Percentiles rank a stretch among this genome's conserved stretches.
Evolutionary conservation across 2,329 filamentous ascomycete species (phyloP).

Genomic region (Beauveria bassiana): DNA sequence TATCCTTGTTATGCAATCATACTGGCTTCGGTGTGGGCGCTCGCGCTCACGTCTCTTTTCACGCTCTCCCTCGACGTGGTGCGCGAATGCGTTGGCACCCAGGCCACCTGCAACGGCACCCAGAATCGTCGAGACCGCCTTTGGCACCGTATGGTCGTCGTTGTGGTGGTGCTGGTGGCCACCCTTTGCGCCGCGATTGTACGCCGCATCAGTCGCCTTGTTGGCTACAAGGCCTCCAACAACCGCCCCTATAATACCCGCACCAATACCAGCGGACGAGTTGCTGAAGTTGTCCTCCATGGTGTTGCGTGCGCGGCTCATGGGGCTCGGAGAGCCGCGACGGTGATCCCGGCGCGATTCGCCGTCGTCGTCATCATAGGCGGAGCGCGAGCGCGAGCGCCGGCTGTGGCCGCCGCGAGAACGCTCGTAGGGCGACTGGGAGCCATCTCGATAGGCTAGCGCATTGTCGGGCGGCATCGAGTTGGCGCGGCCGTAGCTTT

Average conservation of each 20-base stretch:
- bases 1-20: not conserved
- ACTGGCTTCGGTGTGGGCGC: conserved; percentile 13
- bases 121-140: conserved; percentile 40
- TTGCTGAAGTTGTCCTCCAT: conserved; percentile 41
- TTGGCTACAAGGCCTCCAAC: conserved; percentile 47
- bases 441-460: conserved; percentile 21
- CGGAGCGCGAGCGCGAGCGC: conserved; percentile 17
- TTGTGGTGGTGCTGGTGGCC: conserved; percentile 19
- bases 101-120: conserved; percentile 48
- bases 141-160: conserved; percentile 23
- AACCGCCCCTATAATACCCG: conserved; percentile 45
- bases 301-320: conserved; percentile 32
- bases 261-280: conserved; percentile 40
- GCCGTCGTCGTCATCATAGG: conserved; percentile 11
- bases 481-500: conserved; percentile 22
- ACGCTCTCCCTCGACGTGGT: conserved; percentile 31
- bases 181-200: conserved; percentile 20
- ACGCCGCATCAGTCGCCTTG: conserved; percentile 37
- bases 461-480: conserved; percentile 23
- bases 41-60: conserved; percentile 26
- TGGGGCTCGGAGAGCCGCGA: conserved; percentile 21
- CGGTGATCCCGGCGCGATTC: conserved; percentile 2
- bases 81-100: conserved; percentile 44
- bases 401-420: conserved; percentile 1
- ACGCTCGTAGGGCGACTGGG: conserved; percentile 14